A percentile compares a stretch with the other conserved stretches of the same genome.
These are phyloP conservation scores for Gynochthodes officinalis DNA, from an alignment of 257 asterid species.

Conservation along the genomic window DNA sequence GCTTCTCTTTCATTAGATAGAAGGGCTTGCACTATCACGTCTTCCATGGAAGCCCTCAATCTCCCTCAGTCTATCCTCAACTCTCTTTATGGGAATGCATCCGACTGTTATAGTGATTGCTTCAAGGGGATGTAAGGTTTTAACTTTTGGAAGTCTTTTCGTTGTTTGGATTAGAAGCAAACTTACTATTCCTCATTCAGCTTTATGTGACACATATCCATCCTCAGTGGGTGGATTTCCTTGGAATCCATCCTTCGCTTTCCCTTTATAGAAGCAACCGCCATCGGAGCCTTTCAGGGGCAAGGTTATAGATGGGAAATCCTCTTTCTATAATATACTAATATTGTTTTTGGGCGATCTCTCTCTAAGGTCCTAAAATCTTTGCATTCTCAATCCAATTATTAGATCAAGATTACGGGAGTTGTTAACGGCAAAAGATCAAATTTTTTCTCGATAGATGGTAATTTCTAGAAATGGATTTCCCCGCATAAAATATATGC, in stretches of 20 bases:
- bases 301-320: conserved; percentile 21
- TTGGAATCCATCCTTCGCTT: conserved; percentile 20
- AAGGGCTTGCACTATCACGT: conserved; percentile 61
- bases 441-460: too few relatives aligned
- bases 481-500: not conserved
- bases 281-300: conserved; percentile 19
- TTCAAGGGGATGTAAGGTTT: conserved; percentile 57
- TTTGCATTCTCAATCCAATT: not conserved
- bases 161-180: conserved; percentile 73
- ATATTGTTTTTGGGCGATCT: not conserved
- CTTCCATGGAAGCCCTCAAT: conserved; percentile 44
- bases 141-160: conserved; percentile 29
- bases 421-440: too few relatives aligned
- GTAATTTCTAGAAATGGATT: too few relatives aligned
- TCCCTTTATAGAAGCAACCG: conserved; percentile 22
- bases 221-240: conserved; percentile 16
- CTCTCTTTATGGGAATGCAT: conserved; percentile 7
- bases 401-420: not conserved
- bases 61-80: conserved; percentile 13
- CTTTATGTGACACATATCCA: conserved; percentile 16
- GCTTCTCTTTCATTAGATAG: conserved; percentile 52
- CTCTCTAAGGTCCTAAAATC: too few relatives aligned
- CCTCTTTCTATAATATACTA: not conserved
- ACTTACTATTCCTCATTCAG: conserved; percentile 41
- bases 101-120: conserved; percentile 37